A percentile compares a stretch with the other conserved stretches of the same genome.
Conservation (phyloP, 192 early-diverging fungal genomes). For the Umbelopsis isabellina region DNA sequence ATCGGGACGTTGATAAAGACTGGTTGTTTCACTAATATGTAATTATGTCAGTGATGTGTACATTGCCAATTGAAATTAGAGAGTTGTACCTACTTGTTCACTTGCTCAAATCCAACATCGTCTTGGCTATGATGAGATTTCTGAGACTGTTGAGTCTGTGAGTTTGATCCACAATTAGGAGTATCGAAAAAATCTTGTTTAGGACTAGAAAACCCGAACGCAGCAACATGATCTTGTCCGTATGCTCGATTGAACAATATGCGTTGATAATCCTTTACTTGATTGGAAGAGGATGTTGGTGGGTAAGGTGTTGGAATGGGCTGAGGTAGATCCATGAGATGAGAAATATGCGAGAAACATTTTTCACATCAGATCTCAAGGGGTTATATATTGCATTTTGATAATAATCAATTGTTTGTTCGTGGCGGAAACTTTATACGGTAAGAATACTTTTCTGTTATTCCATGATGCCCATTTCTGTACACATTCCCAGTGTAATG, state of each 20-base stretch:
- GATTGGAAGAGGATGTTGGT: background rate
- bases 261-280: background rate
- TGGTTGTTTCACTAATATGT: background rate
- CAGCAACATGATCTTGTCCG: background rate
- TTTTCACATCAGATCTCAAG: too few species aligned
- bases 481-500: too few species aligned
- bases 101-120: background rate
- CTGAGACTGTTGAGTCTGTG: background rate
- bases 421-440: too few species aligned
- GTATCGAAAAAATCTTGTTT: background rate
- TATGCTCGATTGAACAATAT: slow-evolving; percentile 5
- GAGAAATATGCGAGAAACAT: too few species aligned
- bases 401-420: too few species aligned
- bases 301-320: background rate
- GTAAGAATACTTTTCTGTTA: too few species aligned
- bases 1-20: too few species aligned
- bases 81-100: background rate
- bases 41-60: background rate
- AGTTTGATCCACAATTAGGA: background rate
- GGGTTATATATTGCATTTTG: background rate
- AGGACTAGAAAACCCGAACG: background rate
- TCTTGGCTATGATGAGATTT: background rate
- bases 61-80: background rate
- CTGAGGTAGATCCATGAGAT: slow-evolving; percentile 5
- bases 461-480: too few species aligned